Evolutionary conservation across 805 yeast species (phyloP).

Genomic region (Teunomyces aglyptinius): DNA sequence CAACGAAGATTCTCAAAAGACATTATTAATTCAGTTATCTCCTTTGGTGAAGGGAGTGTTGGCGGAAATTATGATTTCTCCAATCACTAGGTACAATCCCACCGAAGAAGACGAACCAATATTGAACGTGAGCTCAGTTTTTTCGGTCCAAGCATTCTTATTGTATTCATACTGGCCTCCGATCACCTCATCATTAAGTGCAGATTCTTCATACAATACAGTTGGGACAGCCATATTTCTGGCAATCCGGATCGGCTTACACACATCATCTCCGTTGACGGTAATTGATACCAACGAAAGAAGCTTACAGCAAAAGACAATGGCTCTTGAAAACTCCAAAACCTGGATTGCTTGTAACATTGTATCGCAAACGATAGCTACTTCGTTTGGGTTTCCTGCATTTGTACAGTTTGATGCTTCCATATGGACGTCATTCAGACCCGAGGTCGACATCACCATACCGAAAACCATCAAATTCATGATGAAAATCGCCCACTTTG

Average conservation of each 20-base stretch:
- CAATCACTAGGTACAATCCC: constrained; percentile 81
- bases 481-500: constrained; percentile 82
- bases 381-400: constrained; percentile 93
- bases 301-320: constrained; percentile 33
- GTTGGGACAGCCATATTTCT: constrained; percentile 91
- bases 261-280: constrained; percentile 46
- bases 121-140: constrained; percentile 85
- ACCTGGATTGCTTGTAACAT: constrained; percentile 96
- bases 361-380: constrained; percentile 85
- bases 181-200: constrained; percentile 86
- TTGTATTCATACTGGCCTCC: constrained; percentile 96
- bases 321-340: constrained; percentile 71
- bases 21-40: constrained; percentile 59
- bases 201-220: constrained; percentile 95
- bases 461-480: constrained; percentile 67
- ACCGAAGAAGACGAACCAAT: constrained; percentile 78
- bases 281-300: constrained; percentile 1
- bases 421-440: constrained; percentile 52
- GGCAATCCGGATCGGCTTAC: constrained; percentile 89
- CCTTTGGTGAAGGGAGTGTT: constrained; percentile 71
- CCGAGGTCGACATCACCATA: constrained; percentile 26
- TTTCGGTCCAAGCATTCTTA: constrained; percentile 89
- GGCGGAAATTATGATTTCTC: constrained; percentile 86
- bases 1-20: constrained; percentile 29
- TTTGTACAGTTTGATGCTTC: constrained; percentile 82